Evolutionary conservation across 2,329 filamentous ascomycete species (phyloP), one percentile per base, ranked within the genome.

Genomic region (Cadophora luteo-olivacea): DNA sequence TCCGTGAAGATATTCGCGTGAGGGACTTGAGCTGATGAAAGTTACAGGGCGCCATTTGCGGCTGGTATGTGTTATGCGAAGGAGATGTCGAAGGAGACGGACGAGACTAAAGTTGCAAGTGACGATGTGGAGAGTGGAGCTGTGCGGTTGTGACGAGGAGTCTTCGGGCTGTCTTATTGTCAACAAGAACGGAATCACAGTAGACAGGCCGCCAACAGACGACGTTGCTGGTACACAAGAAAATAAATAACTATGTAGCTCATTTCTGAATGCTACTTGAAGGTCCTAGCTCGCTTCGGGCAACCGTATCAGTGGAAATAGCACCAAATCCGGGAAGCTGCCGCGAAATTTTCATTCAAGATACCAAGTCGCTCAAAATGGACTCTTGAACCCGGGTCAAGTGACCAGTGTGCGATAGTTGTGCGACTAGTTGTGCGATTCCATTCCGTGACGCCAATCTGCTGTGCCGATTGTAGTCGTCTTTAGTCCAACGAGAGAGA

Each of bases 61-160:
- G 48, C 48, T 22, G 61, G 61, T 16, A 8, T 54, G 14, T 25
- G n/a, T 32, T 55, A 64, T 45, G 61, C 61, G n/a, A 64, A 38
- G 61, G 12, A 38, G 48, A 64, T 64, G 22, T 16, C 38, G 48
- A 54, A 41, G 61, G 45, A 64, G 14, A 16, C 33, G 9, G 24
- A 4, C n/a, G 49, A 11, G 19, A 41, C 29, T 41, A 41, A 41
- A 14, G 33, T 41, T 25, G 12, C n/a, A 25, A 25, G n/a, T 6
- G 29, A 16, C 4, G 61, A 64, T 25, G 48, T 36, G 6, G 49
- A 64, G 22, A 64, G 12, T 19, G 29, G 33, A 29, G 12, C 9
- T 41, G 51, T 38, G 16, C 32, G 45, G 38, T 16, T 64, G 45
- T 63, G 33, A 63, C 22, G 24, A 5, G 2, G 9, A 8, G 19